Conservation (phyloP, 2,329 filamentous ascomycete species). For the Fusarium pininemorale region DNA sequence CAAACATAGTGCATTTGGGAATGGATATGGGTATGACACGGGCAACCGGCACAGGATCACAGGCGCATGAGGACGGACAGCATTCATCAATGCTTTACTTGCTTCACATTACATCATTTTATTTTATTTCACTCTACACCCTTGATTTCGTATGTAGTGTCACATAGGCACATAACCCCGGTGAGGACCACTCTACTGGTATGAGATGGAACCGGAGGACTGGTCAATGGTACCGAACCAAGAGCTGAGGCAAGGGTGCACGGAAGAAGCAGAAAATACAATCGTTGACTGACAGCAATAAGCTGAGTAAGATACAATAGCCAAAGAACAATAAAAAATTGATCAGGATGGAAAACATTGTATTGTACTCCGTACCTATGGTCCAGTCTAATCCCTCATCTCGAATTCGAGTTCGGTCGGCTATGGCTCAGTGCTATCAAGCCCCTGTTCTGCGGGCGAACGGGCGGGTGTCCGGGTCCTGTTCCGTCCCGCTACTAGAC, state of each 20-base stretch:
- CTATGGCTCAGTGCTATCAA: not conserved
- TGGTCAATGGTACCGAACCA: conserved; percentile 23
- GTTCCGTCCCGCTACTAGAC: conserved; percentile 15
- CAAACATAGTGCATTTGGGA: conserved; percentile 23
- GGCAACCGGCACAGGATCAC: conserved; percentile 15
- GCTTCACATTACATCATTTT: not conserved
- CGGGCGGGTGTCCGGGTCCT: conserved; percentile 16
- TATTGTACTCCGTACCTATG: not conserved
- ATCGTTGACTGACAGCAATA: conserved; percentile 21
- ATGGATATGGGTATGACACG: conserved; percentile 11
- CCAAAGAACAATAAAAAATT: not conserved
- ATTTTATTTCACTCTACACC: conserved; percentile 4
- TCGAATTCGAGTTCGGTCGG: not conserved
- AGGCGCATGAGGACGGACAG: conserved; percentile 35
- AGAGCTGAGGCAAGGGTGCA: conserved; percentile 7
- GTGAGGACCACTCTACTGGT: conserved; percentile 29
- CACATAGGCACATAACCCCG: conserved; percentile 29
- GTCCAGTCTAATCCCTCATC: not conserved
- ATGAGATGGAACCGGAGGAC: conserved; percentile 20
- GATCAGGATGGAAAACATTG: not conserved
- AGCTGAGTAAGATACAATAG: conserved; percentile 8
- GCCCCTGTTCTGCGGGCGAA: conserved; percentile 4
- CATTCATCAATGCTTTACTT: conserved; percentile 30
- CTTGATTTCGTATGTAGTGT: conserved; percentile 20
- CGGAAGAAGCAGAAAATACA: conserved; percentile 9